These are phyloP conservation scores for Fraxinus sp. DNA, from an alignment of 305 asterid genomes.

Conservation along the genomic window DNA sequence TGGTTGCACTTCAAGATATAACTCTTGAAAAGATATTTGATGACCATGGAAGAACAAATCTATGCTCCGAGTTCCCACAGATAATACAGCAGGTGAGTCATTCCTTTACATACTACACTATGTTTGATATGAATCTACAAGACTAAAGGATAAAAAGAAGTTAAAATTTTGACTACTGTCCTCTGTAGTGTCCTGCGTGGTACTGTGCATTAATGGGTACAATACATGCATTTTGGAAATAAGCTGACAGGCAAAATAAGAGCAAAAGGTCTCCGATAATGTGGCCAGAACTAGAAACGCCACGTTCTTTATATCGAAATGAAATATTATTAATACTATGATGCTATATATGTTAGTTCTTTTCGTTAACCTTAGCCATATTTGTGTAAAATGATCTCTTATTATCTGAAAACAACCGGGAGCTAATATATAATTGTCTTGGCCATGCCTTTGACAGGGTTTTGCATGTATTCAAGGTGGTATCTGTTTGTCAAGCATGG, in stretches of 20 bases:
- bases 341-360: neutral
- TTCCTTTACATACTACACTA: neutral
- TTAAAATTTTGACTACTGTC: neutral
- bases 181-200: neutral
- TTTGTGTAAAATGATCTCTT: neutral
- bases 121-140: neutral
- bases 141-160: neutral
- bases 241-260: neutral
- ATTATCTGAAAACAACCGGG: neutral
- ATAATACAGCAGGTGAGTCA: constrained; percentile 82
- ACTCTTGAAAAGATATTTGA: constrained; percentile 85
- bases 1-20: constrained; percentile 89
- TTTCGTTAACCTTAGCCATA: neutral
- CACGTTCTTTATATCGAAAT: neutral
- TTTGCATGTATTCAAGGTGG: constrained; percentile 90
- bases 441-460: constrained; percentile 49
- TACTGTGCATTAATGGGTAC: neutral
- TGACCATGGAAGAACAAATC: constrained; percentile 78
- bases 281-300: neutral
- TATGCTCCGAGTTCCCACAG: constrained; percentile 80
- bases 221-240: neutral
- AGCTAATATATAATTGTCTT: neutral
- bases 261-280: neutral
- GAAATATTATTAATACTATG: neutral
- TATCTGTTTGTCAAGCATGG: constrained; percentile 90